Base-by-base conservation (phyloP, 2,329 filamentous ascomycete species). In the Microcyclospora tardicrescens region DNA sequence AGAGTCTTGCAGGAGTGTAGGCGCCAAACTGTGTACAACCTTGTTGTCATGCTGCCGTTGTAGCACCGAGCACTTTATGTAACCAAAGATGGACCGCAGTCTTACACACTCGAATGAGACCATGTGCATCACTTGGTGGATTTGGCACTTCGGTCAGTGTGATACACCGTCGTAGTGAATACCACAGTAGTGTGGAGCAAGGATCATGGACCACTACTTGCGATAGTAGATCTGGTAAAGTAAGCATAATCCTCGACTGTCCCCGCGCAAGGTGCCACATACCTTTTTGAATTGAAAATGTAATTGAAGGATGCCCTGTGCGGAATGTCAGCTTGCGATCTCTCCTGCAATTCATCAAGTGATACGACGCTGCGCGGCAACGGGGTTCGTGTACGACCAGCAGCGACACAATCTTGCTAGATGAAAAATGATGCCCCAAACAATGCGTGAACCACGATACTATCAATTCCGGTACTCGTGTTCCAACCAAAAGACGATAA, bases 271-370 rank as follows among this genome's bases (percentile, higher is more conserved):
- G 28, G 39, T 47, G 32, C 36, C 38, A 48, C 50, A 52, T 62
- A 93, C 86, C 77, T 94, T 93, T 63, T 96, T 98, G 71, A 96
- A 95, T 61, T 95, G 87, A 61, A 98, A 98, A 60, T 96, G 89
- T 42, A 98, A 73, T 64, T 95, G 87, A 41, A 98, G 67, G 52
- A 96, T 94, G 38, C 89, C 89, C 84, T 93, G 57, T 48, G 14
- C 43, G 43, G 50, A 38, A 51, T 41, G 51, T 64, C 52, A 63
- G 55, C 44, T 43, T 43, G 28, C 24, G 33, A 42, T 39, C 30
- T 32, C 12, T 31, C 31, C 34, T 33, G 15, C 39, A 9, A 14
- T 13, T 11, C 10, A 37, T 38, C 40, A 36, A 24, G 19, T 24
- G 8, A 8, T 24, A 24, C 19, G 4, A 24, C 19, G 8, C 19